Base-by-base conservation (phyloP, 345 rosid species). In the Acer negundo region DNA sequence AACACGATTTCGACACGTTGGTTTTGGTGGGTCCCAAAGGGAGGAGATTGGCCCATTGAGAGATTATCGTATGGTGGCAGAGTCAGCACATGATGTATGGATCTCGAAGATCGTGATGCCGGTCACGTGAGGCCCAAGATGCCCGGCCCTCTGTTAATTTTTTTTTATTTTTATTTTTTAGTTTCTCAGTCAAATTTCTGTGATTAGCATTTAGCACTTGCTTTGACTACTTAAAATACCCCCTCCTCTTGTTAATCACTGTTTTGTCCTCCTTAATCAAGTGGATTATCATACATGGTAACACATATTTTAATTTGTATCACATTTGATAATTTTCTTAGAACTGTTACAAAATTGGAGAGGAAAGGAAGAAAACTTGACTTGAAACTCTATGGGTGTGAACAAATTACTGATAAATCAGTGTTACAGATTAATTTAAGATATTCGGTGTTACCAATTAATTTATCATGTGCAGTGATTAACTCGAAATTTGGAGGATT, bases 41-140 rank as follows among this genome's bases (percentile, higher is more conserved):
- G 40, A 24, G 5, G 40, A 63, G 67, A 10, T 75, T 53, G 74
- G 73, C 74, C 74, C 76, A 44, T 77, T 77, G 38, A 66, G 71
- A 70, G 28, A 78, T 35, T 51, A 67, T 78, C 72, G 53, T n/a
- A 53, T 12, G 78, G 49, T 76, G 90, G 90, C 85, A 85, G 89
- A 86, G 70, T 85, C 88, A 84, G 87, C 86, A 64, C 47, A 51
- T 47, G 82, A 31, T 73, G 70, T 82, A 31, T 73, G 73, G 28
- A 31, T 81, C 83, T 91, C 78, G 92, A 79, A 51, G 26, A 73
- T 70, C 47, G 85, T 78, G 86, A 81, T 73, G 65, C 80, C 71
- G 69, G 83, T 85, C 95, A 94, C 93, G 93, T 92, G 97, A 90
- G 85, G 78, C 89, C 91, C 96, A 87, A 88, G 95, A 90, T 90